Evolutionary conservation across 345 rosid species (phyloP).

Genomic region (Lumnitzera littorea): DNA sequence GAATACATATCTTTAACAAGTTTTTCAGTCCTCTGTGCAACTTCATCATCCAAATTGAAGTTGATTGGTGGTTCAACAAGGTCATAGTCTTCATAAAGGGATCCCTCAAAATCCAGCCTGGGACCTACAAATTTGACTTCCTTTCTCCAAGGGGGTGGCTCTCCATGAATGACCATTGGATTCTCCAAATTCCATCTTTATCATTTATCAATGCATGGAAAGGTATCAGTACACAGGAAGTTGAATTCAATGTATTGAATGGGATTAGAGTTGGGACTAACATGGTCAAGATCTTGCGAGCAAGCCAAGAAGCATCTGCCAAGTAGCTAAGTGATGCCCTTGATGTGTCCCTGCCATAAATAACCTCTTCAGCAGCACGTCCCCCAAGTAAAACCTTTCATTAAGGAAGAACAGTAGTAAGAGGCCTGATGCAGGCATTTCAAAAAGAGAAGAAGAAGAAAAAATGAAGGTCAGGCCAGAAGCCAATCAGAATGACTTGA

Average conservation of each 20-base stretch:
- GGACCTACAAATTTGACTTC: slow-evolving; percentile 72
- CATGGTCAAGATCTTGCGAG: slow-evolving; percentile 86
- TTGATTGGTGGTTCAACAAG: slow-evolving; percentile 72
- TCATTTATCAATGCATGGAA: neutral
- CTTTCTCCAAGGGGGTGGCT: slow-evolving; percentile 90
- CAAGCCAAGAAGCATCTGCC: slow-evolving; percentile 94
- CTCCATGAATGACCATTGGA: slow-evolving; percentile 90
- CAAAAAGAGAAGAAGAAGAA: neutral
- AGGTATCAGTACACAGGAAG: slow-evolving; percentile 1
- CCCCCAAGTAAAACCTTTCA: slow-evolving; percentile 78
- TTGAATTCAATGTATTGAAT: neutral
- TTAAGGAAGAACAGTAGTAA: slow-evolving; percentile 1
- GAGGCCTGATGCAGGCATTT: neutral
- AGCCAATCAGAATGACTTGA: slow-evolving; percentile 4
- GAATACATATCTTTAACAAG: slow-evolving; percentile 50
- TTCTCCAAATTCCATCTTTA: slow-evolving; percentile 88
- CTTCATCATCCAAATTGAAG: slow-evolving; percentile 81
- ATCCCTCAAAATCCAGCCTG: slow-evolving; percentile 85
- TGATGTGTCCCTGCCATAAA: slow-evolving; percentile 86
- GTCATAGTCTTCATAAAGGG: slow-evolving; percentile 70
- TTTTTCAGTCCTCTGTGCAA: slow-evolving; percentile 65
- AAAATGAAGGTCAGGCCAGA: slow-evolving; percentile 3
- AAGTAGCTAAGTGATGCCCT: slow-evolving; percentile 76
- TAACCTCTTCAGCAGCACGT: slow-evolving; percentile 93
- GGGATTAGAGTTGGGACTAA: slow-evolving; percentile 16